Evolutionary conservation across 352 stramenopile genomes (phyloP).

Genomic region (Phytopythium kandeliae): DNA sequence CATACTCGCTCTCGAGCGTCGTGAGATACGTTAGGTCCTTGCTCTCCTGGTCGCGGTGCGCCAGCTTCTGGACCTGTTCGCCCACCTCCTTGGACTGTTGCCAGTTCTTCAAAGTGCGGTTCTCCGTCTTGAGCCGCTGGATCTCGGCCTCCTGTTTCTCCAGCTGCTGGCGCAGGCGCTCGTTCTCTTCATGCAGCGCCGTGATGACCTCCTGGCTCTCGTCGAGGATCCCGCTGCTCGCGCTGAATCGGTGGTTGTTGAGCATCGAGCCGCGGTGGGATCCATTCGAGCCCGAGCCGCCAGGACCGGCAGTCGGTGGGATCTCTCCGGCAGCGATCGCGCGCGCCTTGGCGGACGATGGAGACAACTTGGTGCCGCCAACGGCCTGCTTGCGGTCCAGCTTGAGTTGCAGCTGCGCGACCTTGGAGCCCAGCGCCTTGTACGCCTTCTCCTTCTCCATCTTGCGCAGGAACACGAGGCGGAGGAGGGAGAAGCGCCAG

Average conservation of each 20-base stretch:
- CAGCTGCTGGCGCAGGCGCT: conserved; percentile 72
- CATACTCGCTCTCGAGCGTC: conserved; percentile 76
- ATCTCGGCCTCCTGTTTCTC: conserved; percentile 62
- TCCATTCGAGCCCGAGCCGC: conserved; percentile 11
- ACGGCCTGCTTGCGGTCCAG: conserved; percentile 51
- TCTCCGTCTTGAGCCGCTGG: conserved; percentile 57
- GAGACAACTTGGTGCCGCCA: conserved; percentile 31
- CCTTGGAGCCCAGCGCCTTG: conserved; percentile 66
- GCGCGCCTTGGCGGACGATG: conserved; percentile 25
- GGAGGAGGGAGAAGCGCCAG: conserved; percentile 69
- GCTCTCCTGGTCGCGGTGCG: conserved; percentile 77
- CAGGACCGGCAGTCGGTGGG: conserved; percentile 6
- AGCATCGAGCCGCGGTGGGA: conserved; percentile 38
- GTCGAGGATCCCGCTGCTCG: conserved; percentile 22
- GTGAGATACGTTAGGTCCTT: conserved; percentile 82
- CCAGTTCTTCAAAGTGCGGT: conserved; percentile 73
- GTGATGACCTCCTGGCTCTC: conserved; percentile 80
- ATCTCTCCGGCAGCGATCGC: conserved; percentile 15
- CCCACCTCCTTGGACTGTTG: conserved; percentile 85
- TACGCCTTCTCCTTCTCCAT: conserved; percentile 84
- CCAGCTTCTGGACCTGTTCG: conserved; percentile 85
- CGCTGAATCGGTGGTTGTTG: conserved; percentile 49
- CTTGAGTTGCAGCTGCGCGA: conserved; percentile 64
- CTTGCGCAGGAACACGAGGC: conserved; percentile 65
- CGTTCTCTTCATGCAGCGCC: conserved; percentile 74